Conservation (phyloP, 2,329 filamentous ascomycete genomes). For the Beauveria medogensis region DNA sequence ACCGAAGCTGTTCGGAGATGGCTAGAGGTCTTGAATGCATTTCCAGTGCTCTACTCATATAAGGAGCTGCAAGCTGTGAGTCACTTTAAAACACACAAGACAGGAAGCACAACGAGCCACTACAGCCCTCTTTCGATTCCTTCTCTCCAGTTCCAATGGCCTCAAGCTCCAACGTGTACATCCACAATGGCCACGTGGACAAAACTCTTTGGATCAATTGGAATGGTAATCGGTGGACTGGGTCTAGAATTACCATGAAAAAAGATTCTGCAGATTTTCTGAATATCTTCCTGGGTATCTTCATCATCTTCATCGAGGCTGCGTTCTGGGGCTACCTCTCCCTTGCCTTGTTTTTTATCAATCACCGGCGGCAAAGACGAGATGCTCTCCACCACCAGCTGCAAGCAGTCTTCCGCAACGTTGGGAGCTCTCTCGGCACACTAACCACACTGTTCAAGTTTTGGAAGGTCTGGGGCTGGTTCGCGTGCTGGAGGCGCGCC, state of each 20-base stretch:
- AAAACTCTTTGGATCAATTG: not conserved
- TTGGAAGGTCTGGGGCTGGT: not conserved
- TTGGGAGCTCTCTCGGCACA: not conserved
- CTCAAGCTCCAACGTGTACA: not conserved
- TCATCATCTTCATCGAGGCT: not conserved
- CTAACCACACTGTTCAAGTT: not conserved
- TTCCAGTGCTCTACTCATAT: not conserved
- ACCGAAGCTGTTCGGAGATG: not conserved
- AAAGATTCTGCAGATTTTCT: not conserved
- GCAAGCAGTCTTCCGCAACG: not conserved
- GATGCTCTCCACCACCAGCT: not conserved
- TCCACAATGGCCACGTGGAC: not conserved
- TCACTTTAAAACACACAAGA: too few relatives aligned
- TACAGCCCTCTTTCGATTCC: not conserved
- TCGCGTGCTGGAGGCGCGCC: not conserved
- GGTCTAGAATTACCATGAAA: not conserved
- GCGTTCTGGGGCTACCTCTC: not conserved
- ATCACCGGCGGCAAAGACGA: not conserved
- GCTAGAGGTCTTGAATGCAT: not conserved
- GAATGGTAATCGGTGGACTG: not conserved
- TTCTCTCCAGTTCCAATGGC: not conserved
- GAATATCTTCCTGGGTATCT: not conserved
- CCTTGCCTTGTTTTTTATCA: not conserved
- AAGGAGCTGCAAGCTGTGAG: not conserved
- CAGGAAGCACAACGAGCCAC: not conserved